Base-by-base conservation (phyloP, 2,329 filamentous ascomycete species). In the Cercospora janseana region DNA sequence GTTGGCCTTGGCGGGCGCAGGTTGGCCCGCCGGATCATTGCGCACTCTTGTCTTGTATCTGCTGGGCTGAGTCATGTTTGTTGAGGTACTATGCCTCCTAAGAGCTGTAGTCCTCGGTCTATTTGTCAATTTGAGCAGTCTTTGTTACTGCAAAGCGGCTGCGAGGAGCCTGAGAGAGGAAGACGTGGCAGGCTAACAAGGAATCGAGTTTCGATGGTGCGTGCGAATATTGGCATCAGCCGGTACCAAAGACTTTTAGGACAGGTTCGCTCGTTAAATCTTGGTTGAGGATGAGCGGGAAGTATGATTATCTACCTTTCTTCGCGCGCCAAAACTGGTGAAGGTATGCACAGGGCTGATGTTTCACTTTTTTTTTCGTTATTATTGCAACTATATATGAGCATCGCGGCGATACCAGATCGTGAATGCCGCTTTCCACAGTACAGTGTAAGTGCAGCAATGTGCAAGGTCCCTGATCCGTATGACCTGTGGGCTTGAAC, bases 311-410 rank as follows among this genome's bases (percentile, higher is more conserved):
- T 28, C 46, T 29, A 34, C 35, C 35, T 28, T 26, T 40, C 15
- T 23, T n/a, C n/a, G 12, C 13, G 23, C 18, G 10, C 13, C 20
- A 3, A 23, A n/a, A 40, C 12, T 13, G 12, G n/a, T 20, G 20
- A 40, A 23, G 20, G 35, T 24, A 9, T 23, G 35, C n/a, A 31
- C n/a, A 6, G 18, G 6, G 23, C 2, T 37, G 43, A 46, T 23
- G 21, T 47, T 23, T 24, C 32, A 40, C 18, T 27, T 38, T 3
- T 29, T 47, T 47, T n/a, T 32, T 23, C n/a, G n/a, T 40, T 23
- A 47, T 52, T 43, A 52, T 52, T 20, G 28, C 43, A 47, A 37
- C 43, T 52, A 52, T 20, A 43, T 47, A 34, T 16, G 29, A 35
- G 28, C 29, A 34, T 10, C 4, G 21, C 16, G 29, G 29, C 45